Percentiles rank a stretch among this genome's conserved stretches.
phyloP scores from a whole-genome alignment of 192 early-diverging fungal species.

The Coemansia erecta region DNA sequence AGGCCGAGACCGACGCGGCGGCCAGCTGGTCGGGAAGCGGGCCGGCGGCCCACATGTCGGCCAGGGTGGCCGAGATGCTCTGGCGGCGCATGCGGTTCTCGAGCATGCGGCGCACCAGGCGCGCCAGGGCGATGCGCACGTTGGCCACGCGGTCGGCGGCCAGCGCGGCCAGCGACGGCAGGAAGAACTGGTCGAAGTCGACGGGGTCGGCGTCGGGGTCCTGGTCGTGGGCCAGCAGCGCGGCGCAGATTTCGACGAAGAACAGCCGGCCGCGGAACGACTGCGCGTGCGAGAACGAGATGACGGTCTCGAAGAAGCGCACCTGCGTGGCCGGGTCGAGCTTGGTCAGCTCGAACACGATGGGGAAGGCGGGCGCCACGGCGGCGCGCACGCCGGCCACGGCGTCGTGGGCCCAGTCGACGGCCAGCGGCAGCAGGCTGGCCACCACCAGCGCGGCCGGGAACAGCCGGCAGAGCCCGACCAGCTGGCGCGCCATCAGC shows the following conservation, averaged over 20 bases:
- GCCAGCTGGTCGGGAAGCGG: neutral
- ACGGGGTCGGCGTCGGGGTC: conserved; percentile 54
- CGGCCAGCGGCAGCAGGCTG: conserved; percentile 65
- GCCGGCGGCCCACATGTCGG: conserved; percentile 17
- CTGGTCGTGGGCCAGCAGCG: conserved; percentile 61
- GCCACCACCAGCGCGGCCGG: conserved; percentile 60
- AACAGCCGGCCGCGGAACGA: conserved; percentile 54
- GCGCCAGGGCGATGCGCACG: conserved; percentile 68
- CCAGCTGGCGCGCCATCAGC: conserved; percentile 65
- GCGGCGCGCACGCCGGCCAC: conserved; percentile 59
- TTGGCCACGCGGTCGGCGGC: conserved; percentile 66
- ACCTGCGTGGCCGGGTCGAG: conserved; percentile 38
- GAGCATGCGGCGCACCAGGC: conserved; percentile 52
- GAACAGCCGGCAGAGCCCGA: conserved; percentile 61
- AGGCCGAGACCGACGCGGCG: neutral
- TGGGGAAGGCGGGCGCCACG: conserved; percentile 39
- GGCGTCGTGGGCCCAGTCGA: conserved; percentile 56
- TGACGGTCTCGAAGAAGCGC: conserved; percentile 50
- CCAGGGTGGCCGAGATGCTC: conserved; percentile 33
- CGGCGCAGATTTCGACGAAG: conserved; percentile 69
- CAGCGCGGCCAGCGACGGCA: conserved; percentile 60
- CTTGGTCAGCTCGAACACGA: conserved; percentile 50
- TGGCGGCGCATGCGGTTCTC: conserved; percentile 41
- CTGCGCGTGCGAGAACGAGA: conserved; percentile 48
- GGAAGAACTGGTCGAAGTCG: conserved; percentile 68